Conservation (phyloP, 2,329 filamentous ascomycete genomes). For the Clarireedia hainanense region DNA sequence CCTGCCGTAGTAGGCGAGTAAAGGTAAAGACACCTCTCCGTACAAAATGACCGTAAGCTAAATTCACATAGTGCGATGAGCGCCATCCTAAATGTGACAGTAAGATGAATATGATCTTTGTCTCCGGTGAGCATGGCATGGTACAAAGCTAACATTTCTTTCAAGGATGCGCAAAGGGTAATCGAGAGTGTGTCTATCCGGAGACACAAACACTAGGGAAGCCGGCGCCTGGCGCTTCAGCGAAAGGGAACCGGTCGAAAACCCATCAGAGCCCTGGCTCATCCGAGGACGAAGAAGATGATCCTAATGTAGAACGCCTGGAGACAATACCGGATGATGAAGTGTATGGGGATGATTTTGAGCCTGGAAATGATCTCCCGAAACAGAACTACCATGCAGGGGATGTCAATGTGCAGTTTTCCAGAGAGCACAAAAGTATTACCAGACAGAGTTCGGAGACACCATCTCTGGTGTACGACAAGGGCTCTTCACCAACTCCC, state of each 20-base stretch:
- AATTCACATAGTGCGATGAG: conserved; percentile 72
- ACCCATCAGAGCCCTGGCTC: conserved; percentile 35
- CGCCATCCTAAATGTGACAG: conserved; percentile 76
- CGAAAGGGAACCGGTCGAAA: conserved; percentile 31
- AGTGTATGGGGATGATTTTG: conserved; percentile 27
- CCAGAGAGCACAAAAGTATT: conserved; percentile 30
- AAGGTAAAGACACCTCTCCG: conserved; percentile 45
- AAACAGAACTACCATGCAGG: background rate
- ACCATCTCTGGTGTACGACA: conserved; percentile 42
- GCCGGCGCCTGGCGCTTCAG: conserved; percentile 12
- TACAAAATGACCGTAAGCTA: conserved; percentile 14
- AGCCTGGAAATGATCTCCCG: conserved; percentile 8
- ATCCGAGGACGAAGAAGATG: conserved; percentile 44
- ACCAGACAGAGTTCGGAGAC: conserved; percentile 45
- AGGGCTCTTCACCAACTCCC: conserved; percentile 45
- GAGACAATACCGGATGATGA: conserved; percentile 49
- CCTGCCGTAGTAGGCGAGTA: conserved; percentile 80
- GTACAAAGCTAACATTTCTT: conserved; percentile 18
- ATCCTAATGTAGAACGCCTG: conserved; percentile 41
- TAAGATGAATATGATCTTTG: conserved; percentile 32
- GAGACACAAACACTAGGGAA: conserved; percentile 46
- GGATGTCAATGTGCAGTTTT: conserved; percentile 30
- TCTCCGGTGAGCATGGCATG: background rate
- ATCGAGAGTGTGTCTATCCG: conserved; percentile 84
- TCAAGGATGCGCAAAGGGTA: conserved; percentile 81